Percentiles rank a stretch among this genome's conserved stretches.
Conservation (phyloP, 495 filamentous ascomycete species). For the Pseudevernia furfuracea region DNA sequence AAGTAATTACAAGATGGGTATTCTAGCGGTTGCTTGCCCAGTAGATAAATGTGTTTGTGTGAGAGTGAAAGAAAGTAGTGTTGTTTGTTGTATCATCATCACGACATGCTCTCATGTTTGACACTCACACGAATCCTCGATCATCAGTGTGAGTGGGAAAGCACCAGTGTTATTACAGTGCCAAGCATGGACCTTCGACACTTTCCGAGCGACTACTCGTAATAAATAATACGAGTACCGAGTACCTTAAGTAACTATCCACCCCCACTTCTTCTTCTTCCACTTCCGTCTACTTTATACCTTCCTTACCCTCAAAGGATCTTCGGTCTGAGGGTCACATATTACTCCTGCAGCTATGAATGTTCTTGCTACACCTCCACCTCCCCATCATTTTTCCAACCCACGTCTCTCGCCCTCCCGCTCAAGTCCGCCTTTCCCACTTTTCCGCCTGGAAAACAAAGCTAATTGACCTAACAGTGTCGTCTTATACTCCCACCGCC, state of each 20-base stretch:
- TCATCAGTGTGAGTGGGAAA: too few relatives aligned
- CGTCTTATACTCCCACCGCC: slow-evolving; percentile 41
- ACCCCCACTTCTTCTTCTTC: background rate
- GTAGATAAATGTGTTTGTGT: too few relatives aligned
- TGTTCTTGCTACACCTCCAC: slow-evolving; percentile 55
- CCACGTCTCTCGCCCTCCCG: slow-evolving; percentile 62
- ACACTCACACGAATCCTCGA: too few relatives aligned
- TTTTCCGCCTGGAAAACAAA: slow-evolving; percentile 24
- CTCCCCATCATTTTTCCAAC: slow-evolving; percentile 69
- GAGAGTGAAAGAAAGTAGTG: too few relatives aligned
- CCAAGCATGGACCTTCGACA: too few relatives aligned
- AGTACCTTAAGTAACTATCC: too few relatives aligned
- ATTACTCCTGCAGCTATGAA: slow-evolving; percentile 45
- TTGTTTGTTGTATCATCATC: too few relatives aligned
- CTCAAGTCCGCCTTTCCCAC: slow-evolving; percentile 48
- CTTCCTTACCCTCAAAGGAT: slow-evolving; percentile 34
- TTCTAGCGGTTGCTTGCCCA: too few relatives aligned
- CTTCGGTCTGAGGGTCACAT: background rate
- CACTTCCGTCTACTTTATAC: slow-evolving; percentile 18
- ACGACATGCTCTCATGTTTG: too few relatives aligned
- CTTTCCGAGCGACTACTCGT: background rate
- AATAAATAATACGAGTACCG: too few relatives aligned
- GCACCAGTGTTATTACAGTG: too few relatives aligned
- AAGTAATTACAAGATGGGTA: too few relatives aligned
- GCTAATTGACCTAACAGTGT: slow-evolving; percentile 40